phyloP scores from a whole-genome alignment of 495 filamentous ascomycete species.

The Ramalina intermedia region DNA sequence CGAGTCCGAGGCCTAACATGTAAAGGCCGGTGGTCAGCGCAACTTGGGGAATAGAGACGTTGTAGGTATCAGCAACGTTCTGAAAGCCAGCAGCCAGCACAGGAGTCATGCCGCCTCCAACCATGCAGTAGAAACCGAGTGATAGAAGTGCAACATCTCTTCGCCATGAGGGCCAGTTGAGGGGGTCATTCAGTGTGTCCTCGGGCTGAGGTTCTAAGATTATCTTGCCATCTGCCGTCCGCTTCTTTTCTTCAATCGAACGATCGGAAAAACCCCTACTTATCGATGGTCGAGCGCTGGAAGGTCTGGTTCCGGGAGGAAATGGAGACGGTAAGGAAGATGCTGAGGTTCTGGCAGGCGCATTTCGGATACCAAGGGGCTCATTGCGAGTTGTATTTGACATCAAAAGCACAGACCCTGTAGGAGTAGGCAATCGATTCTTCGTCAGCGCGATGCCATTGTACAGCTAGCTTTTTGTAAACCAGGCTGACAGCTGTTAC shows the following conservation, averaged over 20 bases:
- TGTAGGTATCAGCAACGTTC: slow-evolving; percentile 57
- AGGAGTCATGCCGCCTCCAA: slow-evolving; percentile 88
- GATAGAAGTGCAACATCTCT: slow-evolving; percentile 71
- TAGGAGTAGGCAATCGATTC: background rate
- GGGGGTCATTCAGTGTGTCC: slow-evolving; percentile 75
- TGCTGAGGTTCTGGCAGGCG: slow-evolving; percentile 57
- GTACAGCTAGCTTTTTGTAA: background rate
- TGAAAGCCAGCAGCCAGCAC: slow-evolving; percentile 83
- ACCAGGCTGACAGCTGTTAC: no score
- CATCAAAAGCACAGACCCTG: slow-evolving; percentile 71
- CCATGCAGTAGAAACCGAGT: slow-evolving; percentile 79
- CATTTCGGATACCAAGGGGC: slow-evolving; percentile 64
- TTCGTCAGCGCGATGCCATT: background rate
- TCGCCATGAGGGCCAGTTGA: slow-evolving; percentile 83
- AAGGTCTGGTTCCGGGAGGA: slow-evolving; percentile 25
- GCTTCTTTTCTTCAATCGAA: slow-evolving; percentile 45
- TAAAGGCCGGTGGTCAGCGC: slow-evolving; percentile 86
- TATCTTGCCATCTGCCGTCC: slow-evolving; percentile 66
- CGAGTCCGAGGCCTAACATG: slow-evolving; percentile 87
- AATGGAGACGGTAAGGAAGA: slow-evolving; percentile 56
- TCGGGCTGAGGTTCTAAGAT: slow-evolving; percentile 89
- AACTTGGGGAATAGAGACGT: slow-evolving; percentile 57
- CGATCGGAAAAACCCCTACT: slow-evolving; percentile 12
- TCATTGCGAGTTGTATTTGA: slow-evolving; percentile 59
- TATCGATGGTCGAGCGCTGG: slow-evolving; percentile 9